Base-by-base conservation (phyloP, 441 rosid species). In the Adansonia rubrostipa region DNA sequence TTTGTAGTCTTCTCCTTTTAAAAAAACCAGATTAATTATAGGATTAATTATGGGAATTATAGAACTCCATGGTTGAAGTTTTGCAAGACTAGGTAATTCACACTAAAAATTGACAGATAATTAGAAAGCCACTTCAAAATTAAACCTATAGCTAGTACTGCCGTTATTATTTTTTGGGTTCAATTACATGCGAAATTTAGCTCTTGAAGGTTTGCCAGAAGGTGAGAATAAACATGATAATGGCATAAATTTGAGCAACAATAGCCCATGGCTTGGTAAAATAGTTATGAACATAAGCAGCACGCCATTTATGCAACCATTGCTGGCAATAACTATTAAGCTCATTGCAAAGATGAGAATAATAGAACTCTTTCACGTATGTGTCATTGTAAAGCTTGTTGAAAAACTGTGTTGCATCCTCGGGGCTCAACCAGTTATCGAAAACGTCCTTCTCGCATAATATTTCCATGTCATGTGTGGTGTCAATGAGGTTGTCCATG, bases 401-500 rank as follows among this genome's bases (percentile, higher is more conserved):
- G 24, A 86, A 84, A 20, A 80, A 79, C 19, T 58, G 24, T 1
- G 73, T 77, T 48, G 83, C 85, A 1, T 82, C 79, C 10, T 74
- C 83, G 0, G 82, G 87, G 58, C 60, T 73, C 75, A 80, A 17
- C 84, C 81, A 80, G 4, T 74, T 80, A 40, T 67, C 56, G 0
- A 84, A 15, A 3, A 84, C 78, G 0, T 51, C 77, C 2, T 58
- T 79, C 4, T 78, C 17, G 3, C 69, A 20, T 0, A 84, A 69
- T 7, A 75, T 48, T 5, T 84, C 76, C 73, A 81, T 40, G 9
- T 84, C 86, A 11, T 57, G 40, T 1, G 73, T 48, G 0, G 82
- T 84, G 72, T 82, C 75, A 0, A 84, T 86, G 19, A 86, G 83
- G 28, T 68, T 75, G 13, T 81, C 85, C 20, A 86, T 44, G 62